A percentile compares a stretch with the other conserved stretches of the same genome.
These are phyloP conservation scores for Mollisia scopiformis DNA, from an alignment of 2,329 filamentous ascomycete genomes.

Conservation along the genomic window DNA sequence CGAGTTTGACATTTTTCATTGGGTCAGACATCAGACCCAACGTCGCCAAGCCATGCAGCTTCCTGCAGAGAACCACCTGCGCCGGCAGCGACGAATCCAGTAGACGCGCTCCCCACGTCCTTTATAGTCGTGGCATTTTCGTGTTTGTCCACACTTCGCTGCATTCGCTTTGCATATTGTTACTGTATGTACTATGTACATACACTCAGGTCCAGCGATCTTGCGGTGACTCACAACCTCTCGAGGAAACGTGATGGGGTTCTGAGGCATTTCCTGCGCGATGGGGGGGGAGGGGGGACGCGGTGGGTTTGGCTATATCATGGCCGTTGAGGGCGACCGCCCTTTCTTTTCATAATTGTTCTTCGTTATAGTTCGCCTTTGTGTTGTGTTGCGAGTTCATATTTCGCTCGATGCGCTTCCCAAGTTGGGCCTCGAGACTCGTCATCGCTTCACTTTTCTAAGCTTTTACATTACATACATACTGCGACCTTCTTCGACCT, in stretches of 20 bases:
- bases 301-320: constrained; percentile 24
- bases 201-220: neutral
- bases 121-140: constrained; percentile 31
- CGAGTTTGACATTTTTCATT: constrained; percentile 26
- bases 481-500: neutral
- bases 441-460: constrained; percentile 6
- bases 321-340: constrained; percentile 2
- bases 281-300: constrained; percentile 1
- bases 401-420: neutral
- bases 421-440: neutral
- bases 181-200: too few relatives aligned
- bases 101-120: constrained; percentile 27
- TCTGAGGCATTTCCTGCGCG: constrained; percentile 10
- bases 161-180: too few relatives aligned
- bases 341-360: constrained; percentile 8
- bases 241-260: constrained; percentile 15
- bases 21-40: constrained; percentile 21
- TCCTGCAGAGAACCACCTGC: constrained; percentile 12
- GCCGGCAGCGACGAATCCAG: constrained; percentile 19
- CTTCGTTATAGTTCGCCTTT: constrained; percentile 12
- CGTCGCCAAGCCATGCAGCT: constrained; percentile 11
- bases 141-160: constrained; percentile 25
- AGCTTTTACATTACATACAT: constrained; percentile 1
- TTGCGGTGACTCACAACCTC: constrained; percentile 11
- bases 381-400: constrained; percentile 4